Conservation (phyloP, 345 rosid genomes). For the Turritis glabra region DNA sequence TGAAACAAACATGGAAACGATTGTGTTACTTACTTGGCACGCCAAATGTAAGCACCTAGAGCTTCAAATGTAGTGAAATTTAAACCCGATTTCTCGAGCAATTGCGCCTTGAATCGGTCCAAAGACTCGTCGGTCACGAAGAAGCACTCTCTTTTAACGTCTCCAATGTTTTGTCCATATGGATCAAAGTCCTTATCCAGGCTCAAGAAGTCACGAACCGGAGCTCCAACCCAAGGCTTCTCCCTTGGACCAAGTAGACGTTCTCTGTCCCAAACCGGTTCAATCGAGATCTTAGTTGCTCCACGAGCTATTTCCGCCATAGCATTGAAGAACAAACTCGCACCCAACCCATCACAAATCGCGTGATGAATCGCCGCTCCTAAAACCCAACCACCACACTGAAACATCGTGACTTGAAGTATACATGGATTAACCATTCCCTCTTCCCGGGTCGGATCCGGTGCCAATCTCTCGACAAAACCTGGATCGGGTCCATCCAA, state of each 20-base stretch:
- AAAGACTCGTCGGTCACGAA: constrained; percentile 65
- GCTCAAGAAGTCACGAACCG: constrained; percentile 52
- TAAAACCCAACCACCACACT: constrained; percentile 72
- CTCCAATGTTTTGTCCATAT: constrained; percentile 43
- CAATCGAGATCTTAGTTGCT: constrained; percentile 39
- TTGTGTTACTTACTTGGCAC: constrained; percentile 65
- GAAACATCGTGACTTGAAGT: constrained; percentile 71
- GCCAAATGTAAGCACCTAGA: constrained; percentile 86
- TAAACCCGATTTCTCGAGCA: constrained; percentile 56
- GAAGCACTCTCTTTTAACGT: constrained; percentile 54
- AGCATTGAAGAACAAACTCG: constrained; percentile 69
- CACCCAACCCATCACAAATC: constrained; percentile 79
- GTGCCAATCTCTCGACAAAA: constrained; percentile 58
- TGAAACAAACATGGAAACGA: background rate
- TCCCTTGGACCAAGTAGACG: constrained; percentile 65
- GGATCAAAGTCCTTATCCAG: constrained; percentile 50
- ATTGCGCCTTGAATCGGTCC: constrained; percentile 52
- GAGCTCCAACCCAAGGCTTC: constrained; percentile 56
- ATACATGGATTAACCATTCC: constrained; percentile 57
- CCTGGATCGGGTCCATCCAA: constrained; percentile 60
- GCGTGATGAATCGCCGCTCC: constrained; percentile 75
- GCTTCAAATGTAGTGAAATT: constrained; percentile 85
- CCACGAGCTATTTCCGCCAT: constrained; percentile 80
- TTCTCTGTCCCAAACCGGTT: constrained; percentile 72
- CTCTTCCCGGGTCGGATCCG: constrained; percentile 56